Conservation (phyloP, 305 asterid species). For the Fraxinus albicans region DNA sequence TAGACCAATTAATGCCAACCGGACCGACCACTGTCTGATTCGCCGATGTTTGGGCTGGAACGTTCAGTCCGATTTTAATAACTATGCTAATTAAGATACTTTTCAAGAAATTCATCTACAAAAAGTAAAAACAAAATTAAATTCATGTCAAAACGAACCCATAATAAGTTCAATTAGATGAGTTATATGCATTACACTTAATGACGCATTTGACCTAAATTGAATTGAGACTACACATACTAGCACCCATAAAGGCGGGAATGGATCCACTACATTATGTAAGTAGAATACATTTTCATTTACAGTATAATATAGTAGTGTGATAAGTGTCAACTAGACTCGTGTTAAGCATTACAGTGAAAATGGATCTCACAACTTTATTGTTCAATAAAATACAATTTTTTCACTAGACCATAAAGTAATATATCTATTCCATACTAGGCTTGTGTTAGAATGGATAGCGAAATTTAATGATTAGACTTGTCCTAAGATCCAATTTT, state of each 20-base stretch:
- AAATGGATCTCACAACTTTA: too few relatives aligned
- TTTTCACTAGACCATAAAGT: too few relatives aligned
- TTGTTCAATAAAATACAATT: neutral
- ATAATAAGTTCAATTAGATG: neutral
- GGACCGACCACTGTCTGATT: neutral
- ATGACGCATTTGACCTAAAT: too few relatives aligned
- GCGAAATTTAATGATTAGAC: neutral
- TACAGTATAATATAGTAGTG: too few relatives aligned
- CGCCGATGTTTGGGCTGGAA: neutral
- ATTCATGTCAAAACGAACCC: neutral
- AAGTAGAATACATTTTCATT: neutral
- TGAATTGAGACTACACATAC: neutral
- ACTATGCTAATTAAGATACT: neutral
- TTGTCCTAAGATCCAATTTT: too few relatives aligned
- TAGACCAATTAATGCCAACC: neutral
- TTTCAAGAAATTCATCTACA: neutral
- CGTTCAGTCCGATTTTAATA: neutral
- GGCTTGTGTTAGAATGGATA: neutral
- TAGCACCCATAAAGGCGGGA: too few relatives aligned
- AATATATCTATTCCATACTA: neutral
- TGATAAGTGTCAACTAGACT: neutral
- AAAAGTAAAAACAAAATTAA: too few relatives aligned
- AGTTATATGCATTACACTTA: neutral
- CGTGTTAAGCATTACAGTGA: neutral
- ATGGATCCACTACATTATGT: neutral